Evolutionary conservation across 202 grass and related monocot genomes (phyloP).

Genomic region (Elaeis oleifera): DNA sequence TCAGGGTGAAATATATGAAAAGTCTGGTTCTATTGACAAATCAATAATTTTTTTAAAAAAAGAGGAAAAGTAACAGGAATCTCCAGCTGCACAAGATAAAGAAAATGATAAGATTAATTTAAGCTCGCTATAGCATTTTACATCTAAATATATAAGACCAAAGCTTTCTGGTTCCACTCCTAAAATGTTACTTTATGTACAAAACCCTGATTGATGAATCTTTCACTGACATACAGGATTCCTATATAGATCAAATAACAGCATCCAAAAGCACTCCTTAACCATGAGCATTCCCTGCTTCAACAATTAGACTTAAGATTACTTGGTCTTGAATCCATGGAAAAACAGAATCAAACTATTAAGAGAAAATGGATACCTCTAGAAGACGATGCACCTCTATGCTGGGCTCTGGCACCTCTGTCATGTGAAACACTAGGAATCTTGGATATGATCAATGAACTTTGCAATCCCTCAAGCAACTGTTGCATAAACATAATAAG

Average conservation of each 20-base stretch:
- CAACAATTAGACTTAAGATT: conserved; percentile 17
- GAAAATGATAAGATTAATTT: conserved; percentile 1
- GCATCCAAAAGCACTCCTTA: neutral
- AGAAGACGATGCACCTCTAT: conserved; percentile 38
- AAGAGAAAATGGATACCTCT: conserved; percentile 41
- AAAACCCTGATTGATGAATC: conserved; percentile 1
- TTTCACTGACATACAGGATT: neutral
- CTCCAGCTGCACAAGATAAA: neutral
- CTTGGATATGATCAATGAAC: conserved; percentile 78
- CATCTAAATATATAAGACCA: conserved; percentile 7
- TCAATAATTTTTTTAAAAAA: neutral
- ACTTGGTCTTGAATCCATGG: neutral
- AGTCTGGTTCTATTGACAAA: neutral
- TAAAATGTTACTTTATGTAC: conserved; percentile 13
- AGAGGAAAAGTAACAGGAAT: neutral
- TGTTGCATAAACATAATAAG: conserved; percentile 7
- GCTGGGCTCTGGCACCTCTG: conserved; percentile 45
- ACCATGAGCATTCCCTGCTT: conserved; percentile 47
- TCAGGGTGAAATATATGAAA: neutral
- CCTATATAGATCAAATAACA: neutral
- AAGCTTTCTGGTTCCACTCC: conserved; percentile 1
- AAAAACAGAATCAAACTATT: conserved; percentile 2
- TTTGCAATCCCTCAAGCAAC: conserved; percentile 94
- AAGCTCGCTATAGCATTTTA: conserved; percentile 8
- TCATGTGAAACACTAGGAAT: conserved; percentile 42